phyloP scores from a whole-genome alignment of 116 monocot genomes.

The Posidonia oceanica region DNA sequence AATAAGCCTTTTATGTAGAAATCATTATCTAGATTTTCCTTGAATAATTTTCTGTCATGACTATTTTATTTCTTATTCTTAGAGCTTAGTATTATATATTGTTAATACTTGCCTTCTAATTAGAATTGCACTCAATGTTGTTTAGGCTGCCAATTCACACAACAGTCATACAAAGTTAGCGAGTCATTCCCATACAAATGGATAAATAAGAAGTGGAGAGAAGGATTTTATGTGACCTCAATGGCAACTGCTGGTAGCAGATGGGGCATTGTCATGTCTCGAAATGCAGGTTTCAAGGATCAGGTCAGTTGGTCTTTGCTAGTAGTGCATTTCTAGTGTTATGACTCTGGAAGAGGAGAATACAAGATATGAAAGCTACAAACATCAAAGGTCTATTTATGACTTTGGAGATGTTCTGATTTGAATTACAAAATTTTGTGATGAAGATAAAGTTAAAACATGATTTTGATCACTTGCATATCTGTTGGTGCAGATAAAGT shows the following conservation, averaged over 20 bases:
- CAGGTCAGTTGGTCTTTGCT: slow-evolving; percentile 33
- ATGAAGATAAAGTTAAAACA: too few relatives aligned
- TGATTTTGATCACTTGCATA: too few relatives aligned
- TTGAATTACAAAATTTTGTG: too few relatives aligned
- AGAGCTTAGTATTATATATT: neutral
- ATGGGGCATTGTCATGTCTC: slow-evolving; percentile 93
- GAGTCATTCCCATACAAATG: slow-evolving; percentile 98
- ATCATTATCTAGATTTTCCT: too few relatives aligned
- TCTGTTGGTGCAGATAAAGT: too few relatives aligned
- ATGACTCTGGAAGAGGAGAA: neutral
- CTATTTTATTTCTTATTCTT: neutral
- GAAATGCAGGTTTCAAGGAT: slow-evolving; percentile 72
- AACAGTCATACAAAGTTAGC: slow-evolving; percentile 96
- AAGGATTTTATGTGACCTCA: slow-evolving; percentile 88
- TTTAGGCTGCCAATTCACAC: slow-evolving; percentile 72
- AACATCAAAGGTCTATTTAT: too few relatives aligned
- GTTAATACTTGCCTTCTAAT: neutral
- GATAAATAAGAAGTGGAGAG: slow-evolving; percentile 98
- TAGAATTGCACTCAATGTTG: neutral
- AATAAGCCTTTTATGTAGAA: too few relatives aligned
- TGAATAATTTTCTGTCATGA: neutral
- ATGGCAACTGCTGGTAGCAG: slow-evolving; percentile 93
- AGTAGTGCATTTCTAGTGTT: neutral
- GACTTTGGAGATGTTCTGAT: too few relatives aligned
- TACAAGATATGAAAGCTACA: neutral